Base-by-base conservation (phyloP, 257 asterid genomes). In the Mentha longifolia region DNA sequence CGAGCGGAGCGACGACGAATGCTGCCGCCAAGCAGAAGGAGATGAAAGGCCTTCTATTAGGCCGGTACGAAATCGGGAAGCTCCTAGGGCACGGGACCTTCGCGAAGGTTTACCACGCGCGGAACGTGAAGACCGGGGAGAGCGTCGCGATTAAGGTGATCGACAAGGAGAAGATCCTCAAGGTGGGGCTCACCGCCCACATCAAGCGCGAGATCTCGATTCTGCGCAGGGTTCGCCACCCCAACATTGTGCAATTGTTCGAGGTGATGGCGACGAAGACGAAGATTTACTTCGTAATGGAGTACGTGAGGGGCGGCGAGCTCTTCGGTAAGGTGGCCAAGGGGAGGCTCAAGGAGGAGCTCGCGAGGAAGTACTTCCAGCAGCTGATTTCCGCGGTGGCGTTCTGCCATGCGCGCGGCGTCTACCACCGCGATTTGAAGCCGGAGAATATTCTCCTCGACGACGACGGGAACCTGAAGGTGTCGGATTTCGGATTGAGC, bases 321-420 rank as follows among this genome's bases (percentile, higher is more conserved):
- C 83, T 93, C 4, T 91, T 93, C 82, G 82, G 78, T 10, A 87
- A 91, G 84, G 98, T 93, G 25, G 96, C 98, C 2, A 93, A 91
- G 80, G 98, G 98, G 14, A 73, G 96, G 75, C 87, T 93, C 3
- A 93, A 91, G 65, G 98, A 93, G 77, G 97, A 86, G 4, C 84
- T 72, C 6, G 97, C 96, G 1, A 67, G 97, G 31, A 91, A 80
- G 70, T 91, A 93, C 73, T 83, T 89, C 54, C 98, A 94, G 82
- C 97, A 94, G 54, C 61, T 94, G 74, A 75, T 94, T 15, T 91
- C 98, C 15, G 96, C 98, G 2, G 90, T 93, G 4, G 78, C 89
- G n/a, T 93, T 91, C 68, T 93, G 98, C 69, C 98, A 93, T 69
- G 95, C 95, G 0, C 89, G 98, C 12, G 98, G 98, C 60, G 98